Conservation (phyloP, 495 filamentous ascomycete species). For the Hyphodiscus hymeniophilus region DNA sequence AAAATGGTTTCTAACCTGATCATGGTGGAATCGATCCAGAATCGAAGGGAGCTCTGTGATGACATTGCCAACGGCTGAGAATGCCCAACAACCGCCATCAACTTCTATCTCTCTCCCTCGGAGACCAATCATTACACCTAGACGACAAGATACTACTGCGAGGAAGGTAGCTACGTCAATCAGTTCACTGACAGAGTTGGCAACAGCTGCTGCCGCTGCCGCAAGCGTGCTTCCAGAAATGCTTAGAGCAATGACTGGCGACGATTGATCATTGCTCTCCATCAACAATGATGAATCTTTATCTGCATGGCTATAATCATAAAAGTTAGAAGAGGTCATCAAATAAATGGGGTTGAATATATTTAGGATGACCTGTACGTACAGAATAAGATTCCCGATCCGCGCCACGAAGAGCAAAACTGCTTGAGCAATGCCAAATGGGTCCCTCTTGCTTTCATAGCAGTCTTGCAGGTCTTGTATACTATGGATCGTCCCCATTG, state of each 20-base stretch:
- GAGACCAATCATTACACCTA: neutral
- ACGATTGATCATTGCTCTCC: neutral
- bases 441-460: neutral
- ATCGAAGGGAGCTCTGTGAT: neutral
- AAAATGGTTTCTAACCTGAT: neutral
- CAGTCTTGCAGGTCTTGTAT: neutral
- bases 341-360: too few relatives aligned
- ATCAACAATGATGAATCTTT: neutral
- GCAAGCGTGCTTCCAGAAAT: neutral
- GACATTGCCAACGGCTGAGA: neutral
- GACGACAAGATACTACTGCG: neutral
- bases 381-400: neutral
- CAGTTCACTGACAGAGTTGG: neutral
- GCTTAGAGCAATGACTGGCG: neutral
- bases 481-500: neutral
- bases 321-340: too few relatives aligned
- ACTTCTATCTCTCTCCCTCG: neutral
- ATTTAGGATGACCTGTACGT: neutral
- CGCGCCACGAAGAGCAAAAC: neutral
- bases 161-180: neutral
- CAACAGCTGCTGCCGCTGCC: neutral
- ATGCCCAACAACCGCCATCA: neutral
- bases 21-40: neutral
- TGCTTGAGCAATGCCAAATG: neutral
- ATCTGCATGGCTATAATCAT: neutral